Conservation (phyloP, 805 yeast genomes). For the Wickerhamomyces chaumierensis region DNA sequence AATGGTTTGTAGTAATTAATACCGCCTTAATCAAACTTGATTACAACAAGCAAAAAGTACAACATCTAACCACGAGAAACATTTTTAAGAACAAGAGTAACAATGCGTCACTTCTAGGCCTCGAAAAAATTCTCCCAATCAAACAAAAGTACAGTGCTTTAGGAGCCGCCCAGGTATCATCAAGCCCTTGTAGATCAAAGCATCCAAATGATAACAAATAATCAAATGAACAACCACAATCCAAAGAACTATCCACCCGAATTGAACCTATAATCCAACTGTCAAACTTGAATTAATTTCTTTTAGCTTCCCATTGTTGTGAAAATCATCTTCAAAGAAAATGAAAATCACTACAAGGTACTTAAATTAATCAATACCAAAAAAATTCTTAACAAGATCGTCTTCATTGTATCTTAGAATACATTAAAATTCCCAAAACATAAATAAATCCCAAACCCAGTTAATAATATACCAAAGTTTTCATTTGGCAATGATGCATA, state of each 20-base stretch:
- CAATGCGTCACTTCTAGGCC: too few relatives aligned
- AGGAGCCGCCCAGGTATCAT: background rate
- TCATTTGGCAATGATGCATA: too few relatives aligned
- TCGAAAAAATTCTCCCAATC: too few relatives aligned
- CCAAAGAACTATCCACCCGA: background rate
- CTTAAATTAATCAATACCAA: background rate
- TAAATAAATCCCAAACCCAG: background rate
- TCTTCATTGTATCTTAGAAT: background rate
- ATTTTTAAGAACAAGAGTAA: too few relatives aligned
- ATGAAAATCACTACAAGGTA: background rate
- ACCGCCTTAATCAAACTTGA: background rate
- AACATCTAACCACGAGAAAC: too few relatives aligned
- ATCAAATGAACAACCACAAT: background rate
- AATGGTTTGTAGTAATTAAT: background rate
- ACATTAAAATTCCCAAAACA: background rate
- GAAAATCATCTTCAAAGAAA: background rate
- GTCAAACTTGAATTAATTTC: background rate
- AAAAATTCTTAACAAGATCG: background rate
- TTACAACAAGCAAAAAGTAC: background rate
- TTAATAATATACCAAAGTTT: too few relatives aligned
- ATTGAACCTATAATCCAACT: background rate
- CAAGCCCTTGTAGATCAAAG: too few relatives aligned
- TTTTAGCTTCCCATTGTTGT: constrained; percentile 1
- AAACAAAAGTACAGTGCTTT: background rate
- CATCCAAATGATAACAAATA: background rate